Conservation (phyloP, 176 grass and related monocot species). For the sorghum (Sorghum bicolor) region DNA sequence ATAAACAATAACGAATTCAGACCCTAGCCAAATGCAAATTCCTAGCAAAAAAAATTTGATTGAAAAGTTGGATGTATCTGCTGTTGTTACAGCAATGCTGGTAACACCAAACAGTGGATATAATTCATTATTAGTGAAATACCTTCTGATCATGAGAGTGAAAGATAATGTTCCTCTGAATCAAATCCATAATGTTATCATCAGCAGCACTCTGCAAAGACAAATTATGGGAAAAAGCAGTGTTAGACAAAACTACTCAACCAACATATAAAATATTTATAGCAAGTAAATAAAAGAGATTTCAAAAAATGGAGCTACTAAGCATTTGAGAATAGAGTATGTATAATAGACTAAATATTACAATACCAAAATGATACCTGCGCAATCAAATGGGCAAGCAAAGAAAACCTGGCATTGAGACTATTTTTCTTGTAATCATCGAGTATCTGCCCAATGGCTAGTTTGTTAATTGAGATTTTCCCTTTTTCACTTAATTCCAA, state of each 20-base stretch:
- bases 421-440: conserved; percentile 59
- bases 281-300: conserved; percentile 3
- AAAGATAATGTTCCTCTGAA: conserved; percentile 72
- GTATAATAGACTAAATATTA: conserved; percentile 22
- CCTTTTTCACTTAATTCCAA: conserved; percentile 66
- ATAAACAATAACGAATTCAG: background rate
- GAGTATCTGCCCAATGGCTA: conserved; percentile 64
- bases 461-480: conserved; percentile 49
- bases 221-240: conserved; percentile 23
- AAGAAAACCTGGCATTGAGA: conserved; percentile 54
- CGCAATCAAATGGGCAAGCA: conserved; percentile 84
- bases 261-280: conserved; percentile 14
- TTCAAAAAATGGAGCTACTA: background rate
- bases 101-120: conserved; percentile 16
- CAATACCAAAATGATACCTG: conserved; percentile 59
- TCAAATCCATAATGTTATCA: conserved; percentile 76
- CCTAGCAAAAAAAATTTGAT: background rate
- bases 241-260: conserved; percentile 17
- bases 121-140: conserved; percentile 16
- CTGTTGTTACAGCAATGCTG: background rate
- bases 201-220: conserved; percentile 56
- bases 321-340: background rate
- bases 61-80: conserved; percentile 12
- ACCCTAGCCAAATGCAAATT: background rate
- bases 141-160: conserved; percentile 82